These are phyloP conservation scores for Saccharomyces hybrid DNA, from an alignment of 1,139 yeast species.

Conservation along the genomic window DNA sequence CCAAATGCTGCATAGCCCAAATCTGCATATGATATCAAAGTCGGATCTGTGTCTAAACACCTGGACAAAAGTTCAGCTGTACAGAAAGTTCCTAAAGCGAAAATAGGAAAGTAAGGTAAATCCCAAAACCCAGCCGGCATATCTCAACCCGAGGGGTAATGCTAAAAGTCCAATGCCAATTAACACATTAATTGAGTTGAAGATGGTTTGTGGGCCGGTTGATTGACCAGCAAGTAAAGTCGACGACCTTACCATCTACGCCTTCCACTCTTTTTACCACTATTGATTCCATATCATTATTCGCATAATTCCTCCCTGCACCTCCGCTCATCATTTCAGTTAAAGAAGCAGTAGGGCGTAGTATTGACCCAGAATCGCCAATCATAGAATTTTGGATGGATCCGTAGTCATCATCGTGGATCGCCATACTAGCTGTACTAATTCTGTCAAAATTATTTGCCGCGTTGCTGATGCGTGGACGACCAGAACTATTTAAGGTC, in stretches of 20 bases:
- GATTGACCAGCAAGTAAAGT: slow-evolving; percentile 78
- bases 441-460: slow-evolving; percentile 19
- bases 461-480: slow-evolving; percentile 15
- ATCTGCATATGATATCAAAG: slow-evolving; percentile 84
- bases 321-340: slow-evolving; percentile 20
- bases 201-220: slow-evolving; percentile 79
- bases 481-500: slow-evolving; percentile 16
- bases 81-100: slow-evolving; percentile 57
- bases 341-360: slow-evolving; percentile 21
- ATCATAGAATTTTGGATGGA: slow-evolving; percentile 20
- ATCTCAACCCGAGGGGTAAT: slow-evolving; percentile 68
- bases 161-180: slow-evolving; percentile 84
- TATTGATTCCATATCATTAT: slow-evolving; percentile 34
- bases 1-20: slow-evolving; percentile 74
- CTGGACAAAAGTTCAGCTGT: slow-evolving; percentile 62
- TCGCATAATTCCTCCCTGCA: slow-evolving; percentile 11
- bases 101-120: slow-evolving; percentile 41
- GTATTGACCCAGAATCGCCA: slow-evolving; percentile 23
- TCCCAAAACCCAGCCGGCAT: slow-evolving; percentile 79
- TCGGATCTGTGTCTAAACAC: slow-evolving; percentile 65
- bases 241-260: slow-evolving; percentile 61
- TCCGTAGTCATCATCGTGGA: slow-evolving; percentile 27
- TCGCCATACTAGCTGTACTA: slow-evolving; percentile 12
- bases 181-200: slow-evolving; percentile 77
- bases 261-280: slow-evolving; percentile 62